Conservation (phyloP, 345 rosid species). For the Nasturtium officinale region DNA sequence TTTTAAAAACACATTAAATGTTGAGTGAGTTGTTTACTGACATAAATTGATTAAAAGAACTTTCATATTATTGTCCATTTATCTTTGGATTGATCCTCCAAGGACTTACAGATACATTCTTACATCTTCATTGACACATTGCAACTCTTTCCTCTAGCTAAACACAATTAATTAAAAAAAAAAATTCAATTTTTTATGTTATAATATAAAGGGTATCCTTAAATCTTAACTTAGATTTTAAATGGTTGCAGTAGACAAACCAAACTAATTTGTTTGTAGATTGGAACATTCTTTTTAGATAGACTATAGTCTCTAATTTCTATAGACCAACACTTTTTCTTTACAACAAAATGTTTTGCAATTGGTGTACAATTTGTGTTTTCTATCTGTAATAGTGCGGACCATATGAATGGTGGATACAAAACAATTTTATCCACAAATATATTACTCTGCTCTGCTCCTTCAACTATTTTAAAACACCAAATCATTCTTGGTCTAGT, state of each 20-base stretch:
- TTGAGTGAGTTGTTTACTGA: background rate
- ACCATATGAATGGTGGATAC: background rate
- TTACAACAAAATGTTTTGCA: background rate
- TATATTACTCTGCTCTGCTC: no score
- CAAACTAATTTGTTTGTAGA: background rate
- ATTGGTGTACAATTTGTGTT: background rate
- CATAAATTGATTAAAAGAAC: background rate
- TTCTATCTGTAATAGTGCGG: no score
- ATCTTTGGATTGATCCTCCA: background rate
- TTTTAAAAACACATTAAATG: slow-evolving; percentile 15
- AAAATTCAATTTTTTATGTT: no score
- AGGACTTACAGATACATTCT: background rate
- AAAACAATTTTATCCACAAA: background rate
- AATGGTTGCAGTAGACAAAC: background rate
- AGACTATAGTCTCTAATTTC: no score
- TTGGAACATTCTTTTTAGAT: background rate
- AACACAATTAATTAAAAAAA: background rate
- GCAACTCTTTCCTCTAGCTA: background rate
- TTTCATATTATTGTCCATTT: background rate
- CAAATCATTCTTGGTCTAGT: no score
- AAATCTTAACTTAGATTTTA: background rate
- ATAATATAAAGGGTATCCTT: background rate
- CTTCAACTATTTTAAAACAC: no score
- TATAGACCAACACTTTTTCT: background rate
- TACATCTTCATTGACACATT: background rate